A percentile compares a stretch with the other conserved stretches of the same genome.
These are phyloP conservation scores for Cyberlindnera saturnus DNA, from an alignment of 805 yeast genomes.

Conservation along the genomic window DNA sequence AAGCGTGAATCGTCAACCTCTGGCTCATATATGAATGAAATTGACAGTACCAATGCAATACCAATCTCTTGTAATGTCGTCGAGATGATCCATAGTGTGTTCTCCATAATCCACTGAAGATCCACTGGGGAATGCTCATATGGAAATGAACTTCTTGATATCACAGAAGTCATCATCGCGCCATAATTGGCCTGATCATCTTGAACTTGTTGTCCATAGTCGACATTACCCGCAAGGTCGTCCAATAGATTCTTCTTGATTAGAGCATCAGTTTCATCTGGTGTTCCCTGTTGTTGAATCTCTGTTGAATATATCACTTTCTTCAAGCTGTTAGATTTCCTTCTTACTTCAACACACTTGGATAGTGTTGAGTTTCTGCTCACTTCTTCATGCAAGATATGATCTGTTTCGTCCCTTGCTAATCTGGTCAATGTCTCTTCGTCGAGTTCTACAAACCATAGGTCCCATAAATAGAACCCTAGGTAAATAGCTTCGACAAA, in stretches of 20 bases:
- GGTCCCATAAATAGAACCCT: constrained; percentile 30
- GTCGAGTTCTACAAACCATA: constrained; percentile 18
- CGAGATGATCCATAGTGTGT: constrained; percentile 11
- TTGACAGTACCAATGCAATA: constrained; percentile 29
- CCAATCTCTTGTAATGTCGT: constrained; percentile 26
- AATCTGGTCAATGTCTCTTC: constrained; percentile 5
- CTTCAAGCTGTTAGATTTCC: constrained; percentile 20
- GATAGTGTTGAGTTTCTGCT: constrained; percentile 29
- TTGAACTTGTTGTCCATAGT: background rate
- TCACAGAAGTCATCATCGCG: constrained; percentile 9
- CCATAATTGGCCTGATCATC: constrained; percentile 1
- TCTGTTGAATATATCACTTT: constrained; percentile 16
- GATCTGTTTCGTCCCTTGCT: constrained; percentile 10
- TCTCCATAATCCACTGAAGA: constrained; percentile 10
- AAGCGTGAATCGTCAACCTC: constrained; percentile 26
- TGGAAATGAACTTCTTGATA: constrained; percentile 8
- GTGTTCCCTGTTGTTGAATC: constrained; percentile 1
- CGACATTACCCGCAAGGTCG: background rate
- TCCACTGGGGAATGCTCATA: constrained; percentile 4
- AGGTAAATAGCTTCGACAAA: constrained; percentile 14
- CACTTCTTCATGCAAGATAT: constrained; percentile 13
- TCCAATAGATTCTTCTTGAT: background rate
- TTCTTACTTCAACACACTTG: constrained; percentile 31
- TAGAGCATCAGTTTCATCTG: background rate
- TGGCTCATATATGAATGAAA: constrained; percentile 35